Base-by-base conservation (phyloP, 2,329 filamentous ascomycete species). In the Dactylellina parvicollis region DNA sequence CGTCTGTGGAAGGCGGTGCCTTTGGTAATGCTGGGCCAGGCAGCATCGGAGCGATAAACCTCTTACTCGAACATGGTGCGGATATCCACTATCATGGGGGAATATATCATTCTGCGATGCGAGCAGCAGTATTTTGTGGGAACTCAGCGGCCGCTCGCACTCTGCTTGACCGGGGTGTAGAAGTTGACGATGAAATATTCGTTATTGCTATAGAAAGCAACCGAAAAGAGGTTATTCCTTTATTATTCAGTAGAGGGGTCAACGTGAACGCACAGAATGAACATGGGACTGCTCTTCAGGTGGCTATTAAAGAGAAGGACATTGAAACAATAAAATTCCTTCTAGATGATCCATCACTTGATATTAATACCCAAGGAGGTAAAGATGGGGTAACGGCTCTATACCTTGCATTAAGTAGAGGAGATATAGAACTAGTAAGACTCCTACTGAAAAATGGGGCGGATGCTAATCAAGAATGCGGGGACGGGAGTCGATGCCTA, bases 341-440 rank as follows among this genome's bases (percentile, higher is more conserved):
- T 36, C 32, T 62, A 1, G 18, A 30, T 26, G 57, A 52, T 40
- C 46, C 57, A 24, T 52, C 22, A 10, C 57, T 62, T 7, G 57
- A 62, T 52, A 32, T 62, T 36, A 62, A 62, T 28, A 24, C 30
- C 12, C 44, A 36, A 52, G 57, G 44, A 62, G 57, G 57, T 2
- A 30, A 40, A 8, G 2, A 62, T 40, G 44, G 44, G 14, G 20
- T 20, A 24, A 52, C 57, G 2, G 57, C 57, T 22, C 24, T 62
- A 28, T 52, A 52, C n/a, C 1, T 20, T 14, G 46, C 46, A 10
- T 8, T 50, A 4, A 16, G 36, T 1, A 26, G 30, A 42, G 9
- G 14, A 5, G 26, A 60, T 49, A 22, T 49, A 16, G 42, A 47
- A 2, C 28, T 60, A 18, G 42, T 49, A 12, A 49, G n/a, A 26